Base-by-base conservation (phyloP, 352 stramenopile genomes). In the Phytopythium aichiense region DNA sequence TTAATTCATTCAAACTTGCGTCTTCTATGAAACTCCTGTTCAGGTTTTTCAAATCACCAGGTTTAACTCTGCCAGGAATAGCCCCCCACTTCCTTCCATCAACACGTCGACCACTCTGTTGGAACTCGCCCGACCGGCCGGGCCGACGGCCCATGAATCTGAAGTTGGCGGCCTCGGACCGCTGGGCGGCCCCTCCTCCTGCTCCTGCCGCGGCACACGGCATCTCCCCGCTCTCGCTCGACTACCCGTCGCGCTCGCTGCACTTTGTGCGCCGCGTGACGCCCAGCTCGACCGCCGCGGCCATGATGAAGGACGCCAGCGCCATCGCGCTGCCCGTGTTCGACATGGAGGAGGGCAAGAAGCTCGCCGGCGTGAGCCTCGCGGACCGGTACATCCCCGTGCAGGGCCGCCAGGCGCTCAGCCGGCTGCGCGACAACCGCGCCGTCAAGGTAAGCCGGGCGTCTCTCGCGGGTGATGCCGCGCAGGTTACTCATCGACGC, bases 391-490 rank as follows among this genome's bases (percentile, higher is more conserved):
- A 65, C 50, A 74, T 71, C 46, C 33, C 56, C 43, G 28, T 38
- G 31, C 71, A 76, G 31, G 62, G 63, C 52, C 69, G 62, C 46
- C 58, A 50, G 11, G 48, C 23, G 33, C 15, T 62, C 35, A 53
- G 67, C 33, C 58, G 20, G 23, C 59, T 79, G 30, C 58, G 69
- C 16, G 62, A 79, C 58, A 74, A 69, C 46, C 75, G 73, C 59
- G 58, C 72, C 22, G 22, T 74, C 18, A 51, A 33, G 46, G 33
- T 51, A 49, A 23, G 28, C 15, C 5, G 8, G n/a, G 37, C 42
- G 28, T n/a, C 11, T 28, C 12, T 8, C 50, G 13, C 28, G 18
- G 38, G 22, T 37, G 30, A 23, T 43, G 33, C 33, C 7, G 7
- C 11, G 7, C 11, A 13, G 33, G 33, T 38, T 38, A 38, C 33